Conservation (phyloP, 768 basidiomycete species). For the Phylloporus arenicola region DNA sequence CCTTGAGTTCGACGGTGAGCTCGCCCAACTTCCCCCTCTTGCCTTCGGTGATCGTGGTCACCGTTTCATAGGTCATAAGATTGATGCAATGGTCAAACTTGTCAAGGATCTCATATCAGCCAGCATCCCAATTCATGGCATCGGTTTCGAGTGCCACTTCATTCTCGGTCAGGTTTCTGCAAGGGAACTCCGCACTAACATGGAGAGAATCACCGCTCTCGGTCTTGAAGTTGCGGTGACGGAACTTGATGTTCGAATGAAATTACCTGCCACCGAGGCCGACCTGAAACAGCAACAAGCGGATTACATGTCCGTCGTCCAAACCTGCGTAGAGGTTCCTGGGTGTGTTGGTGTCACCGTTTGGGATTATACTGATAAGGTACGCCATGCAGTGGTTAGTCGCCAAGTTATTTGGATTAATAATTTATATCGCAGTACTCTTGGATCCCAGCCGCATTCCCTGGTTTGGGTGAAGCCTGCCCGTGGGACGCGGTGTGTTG, state of each 20-base stretch:
- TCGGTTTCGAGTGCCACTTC: constrained; percentile 58
- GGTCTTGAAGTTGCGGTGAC: constrained; percentile 67
- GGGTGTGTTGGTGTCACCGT: constrained; percentile 34
- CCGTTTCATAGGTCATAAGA: constrained; percentile 11
- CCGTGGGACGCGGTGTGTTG: constrained; percentile 14
- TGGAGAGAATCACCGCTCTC: constrained; percentile 50
- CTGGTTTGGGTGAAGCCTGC: constrained; percentile 12
- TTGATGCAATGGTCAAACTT: constrained; percentile 51
- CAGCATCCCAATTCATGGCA: constrained; percentile 52
- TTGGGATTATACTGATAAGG: constrained; percentile 41
- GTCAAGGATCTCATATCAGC: constrained; percentile 42
- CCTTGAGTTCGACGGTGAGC: constrained; percentile 23
- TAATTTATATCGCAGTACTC: constrained; percentile 7
- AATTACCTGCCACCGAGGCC: constrained; percentile 41
- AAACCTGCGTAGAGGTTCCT: constrained; percentile 43
- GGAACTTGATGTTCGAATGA: constrained; percentile 62
- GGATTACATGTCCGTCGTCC: constrained; percentile 55
- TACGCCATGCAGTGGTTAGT: neutral
- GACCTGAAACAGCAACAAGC: constrained; percentile 47
- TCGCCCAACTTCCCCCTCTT: neutral
- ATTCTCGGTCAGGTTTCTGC: constrained; percentile 53
- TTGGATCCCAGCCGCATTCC: constrained; percentile 9
- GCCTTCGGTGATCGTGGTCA: neutral
- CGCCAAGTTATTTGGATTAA: neutral
- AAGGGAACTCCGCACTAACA: constrained; percentile 39